Base-by-base conservation (phyloP, 2,329 filamentous ascomycete genomes). In the Blastomyces emzantsi region DNA sequence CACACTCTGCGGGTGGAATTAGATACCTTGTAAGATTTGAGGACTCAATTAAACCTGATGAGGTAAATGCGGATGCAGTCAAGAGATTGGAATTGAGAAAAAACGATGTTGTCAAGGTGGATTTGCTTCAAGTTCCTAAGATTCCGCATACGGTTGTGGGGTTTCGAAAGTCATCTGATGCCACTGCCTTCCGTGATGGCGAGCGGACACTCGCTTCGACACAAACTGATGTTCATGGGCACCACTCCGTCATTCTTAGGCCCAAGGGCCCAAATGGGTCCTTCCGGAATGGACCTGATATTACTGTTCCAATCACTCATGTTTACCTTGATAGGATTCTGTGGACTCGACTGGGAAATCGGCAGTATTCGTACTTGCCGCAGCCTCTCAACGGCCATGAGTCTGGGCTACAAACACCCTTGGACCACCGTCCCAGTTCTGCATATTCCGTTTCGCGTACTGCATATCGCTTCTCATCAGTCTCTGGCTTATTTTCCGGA, bases 401-500 rank as follows among this genome's bases (percentile, higher is more conserved):
- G 11, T 68, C 61, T 22, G 67, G 67, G n/a, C 65, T 72, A 1
- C 71, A 75, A 43, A 79, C 78, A 7, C 76, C 76, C 19, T 72
- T 72, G 9, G 73, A 77, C 56, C 70, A 69, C 54, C 70, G 74
- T 15, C 78, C 78, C 8, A 75, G 76, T 17, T 72, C 76, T 62
- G 73, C 73, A 45, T 82, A 82, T 1, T 82, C 83, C 1, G 74
- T 74, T 30, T 82, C 82, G 2, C 78, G 81, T 22, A 73, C 79
- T 30, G 79, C 80, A 7, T 78, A 81, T 64, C 73, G 68, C 61
- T 64, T 72, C 58, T 25, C 22, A 60, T 28, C 39, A 43, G 33
- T n/a, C 22, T 41, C 63, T 22, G 78, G 79, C 2, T 66, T 95
- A 0, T 96, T 97, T 70, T 77, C 83, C 0, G 86, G 87, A 52